phyloP scores from a whole-genome alignment of 371 early-diverging fungal genomes.

The Dipsacomyces acuminosporus region DNA sequence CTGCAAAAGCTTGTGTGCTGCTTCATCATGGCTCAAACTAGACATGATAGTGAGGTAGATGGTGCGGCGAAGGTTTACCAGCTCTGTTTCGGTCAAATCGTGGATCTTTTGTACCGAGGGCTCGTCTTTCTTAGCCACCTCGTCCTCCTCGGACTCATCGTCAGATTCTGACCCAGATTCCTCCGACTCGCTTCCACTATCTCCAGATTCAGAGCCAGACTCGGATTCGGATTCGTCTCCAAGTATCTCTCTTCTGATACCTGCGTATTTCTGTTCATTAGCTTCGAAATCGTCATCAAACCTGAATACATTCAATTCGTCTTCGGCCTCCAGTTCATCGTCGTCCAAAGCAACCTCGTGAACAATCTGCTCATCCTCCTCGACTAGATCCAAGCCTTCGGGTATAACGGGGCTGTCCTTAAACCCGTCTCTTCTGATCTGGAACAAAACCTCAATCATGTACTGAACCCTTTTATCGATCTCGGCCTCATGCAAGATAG shows the following conservation, averaged over 20 bases:
- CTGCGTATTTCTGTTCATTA: slow-evolving; percentile 78
- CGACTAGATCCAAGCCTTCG: slow-evolving; percentile 88
- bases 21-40: slow-evolving; percentile 92
- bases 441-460: slow-evolving; percentile 97
- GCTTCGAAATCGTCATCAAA: slow-evolving; percentile 74
- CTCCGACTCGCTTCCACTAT: slow-evolving; percentile 57
- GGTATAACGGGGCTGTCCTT: slow-evolving; percentile 73
- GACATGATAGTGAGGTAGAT: slow-evolving; percentile 97
- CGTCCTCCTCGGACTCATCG: slow-evolving; percentile 31
- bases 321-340: slow-evolving; percentile 74
- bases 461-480: slow-evolving; percentile 94
- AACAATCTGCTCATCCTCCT: slow-evolving; percentile 93
- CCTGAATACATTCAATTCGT: slow-evolving; percentile 81
- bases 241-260: slow-evolving; percentile 82
- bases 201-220: too few relatives aligned
- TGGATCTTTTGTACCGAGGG: slow-evolving; percentile 54
- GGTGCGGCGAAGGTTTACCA: slow-evolving; percentile 81
- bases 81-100: slow-evolving; percentile 86
- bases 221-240: slow-evolving; percentile 77
- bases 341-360: slow-evolving; percentile 87
- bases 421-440: slow-evolving; percentile 91
- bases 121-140: slow-evolving; percentile 16
- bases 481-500: slow-evolving; percentile 88
- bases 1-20: slow-evolving; percentile 90
- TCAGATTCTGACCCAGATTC: slow-evolving; percentile 2